Conservation (phyloP, 768 basidiomycete genomes). For the Auricularia sp. region DNA sequence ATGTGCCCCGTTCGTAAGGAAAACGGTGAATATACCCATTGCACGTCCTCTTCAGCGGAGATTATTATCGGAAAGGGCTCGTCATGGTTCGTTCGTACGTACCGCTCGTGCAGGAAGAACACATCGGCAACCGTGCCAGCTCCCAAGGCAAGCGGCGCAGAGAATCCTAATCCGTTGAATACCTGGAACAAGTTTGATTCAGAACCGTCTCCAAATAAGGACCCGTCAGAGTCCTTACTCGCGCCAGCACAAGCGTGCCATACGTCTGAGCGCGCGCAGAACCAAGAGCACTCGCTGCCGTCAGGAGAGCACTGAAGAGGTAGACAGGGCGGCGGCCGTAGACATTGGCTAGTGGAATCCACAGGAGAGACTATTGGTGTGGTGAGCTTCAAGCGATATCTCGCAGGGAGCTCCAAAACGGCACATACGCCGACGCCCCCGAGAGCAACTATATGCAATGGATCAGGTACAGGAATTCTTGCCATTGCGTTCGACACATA, state of each 20-base stretch:
- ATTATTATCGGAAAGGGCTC: too few relatives aligned
- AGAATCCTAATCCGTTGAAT: constrained; percentile 26
- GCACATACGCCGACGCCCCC: neutral
- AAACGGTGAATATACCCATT: constrained; percentile 34
- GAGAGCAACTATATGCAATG: neutral
- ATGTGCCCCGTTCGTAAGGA: constrained; percentile 33
- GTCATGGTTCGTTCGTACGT: too few relatives aligned
- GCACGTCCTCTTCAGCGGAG: constrained; percentile 25
- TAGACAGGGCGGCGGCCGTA: constrained; percentile 32
- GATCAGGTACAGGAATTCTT: neutral
- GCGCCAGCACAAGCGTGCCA: neutral
- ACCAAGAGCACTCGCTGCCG: neutral
- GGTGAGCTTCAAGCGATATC: neutral
- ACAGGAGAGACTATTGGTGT: constrained; percentile 26
- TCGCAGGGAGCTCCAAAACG: neutral
- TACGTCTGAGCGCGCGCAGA: neutral
- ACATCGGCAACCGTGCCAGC: constrained; percentile 32
- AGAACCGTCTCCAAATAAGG: neutral
- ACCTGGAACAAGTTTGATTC: constrained; percentile 9
- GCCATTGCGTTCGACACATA: constrained; percentile 17
- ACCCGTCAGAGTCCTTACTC: neutral
- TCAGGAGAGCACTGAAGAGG: constrained; percentile 9
- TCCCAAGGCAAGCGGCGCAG: constrained; percentile 29
- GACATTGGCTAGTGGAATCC: constrained; percentile 32
- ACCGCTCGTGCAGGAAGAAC: constrained; percentile 26